phyloP scores from a whole-genome alignment of 345 rosid genomes.

The Aurinia saxatilis region DNA sequence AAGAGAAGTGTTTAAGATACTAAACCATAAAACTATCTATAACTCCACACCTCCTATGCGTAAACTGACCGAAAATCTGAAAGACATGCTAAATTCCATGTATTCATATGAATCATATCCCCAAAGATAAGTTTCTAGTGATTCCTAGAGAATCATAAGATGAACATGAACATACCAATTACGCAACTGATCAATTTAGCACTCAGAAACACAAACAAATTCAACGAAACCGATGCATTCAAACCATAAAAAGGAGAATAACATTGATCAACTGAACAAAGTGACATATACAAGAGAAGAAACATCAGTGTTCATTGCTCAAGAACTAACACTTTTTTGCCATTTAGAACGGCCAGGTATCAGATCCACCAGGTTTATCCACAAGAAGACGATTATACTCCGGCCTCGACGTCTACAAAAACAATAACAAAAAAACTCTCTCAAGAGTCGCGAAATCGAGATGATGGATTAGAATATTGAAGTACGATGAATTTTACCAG shows the following conservation, averaged over 20 bases:
- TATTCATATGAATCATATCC: not conserved
- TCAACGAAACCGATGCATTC: not conserved
- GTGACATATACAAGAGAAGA: conserved; percentile 7
- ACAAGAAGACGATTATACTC: conserved; percentile 30
- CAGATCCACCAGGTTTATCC: conserved; percentile 23
- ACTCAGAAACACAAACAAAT: not conserved
- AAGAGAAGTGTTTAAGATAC: not conserved
- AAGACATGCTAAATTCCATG: not conserved
- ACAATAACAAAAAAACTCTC: not conserved
- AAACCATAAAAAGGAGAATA: not conserved
- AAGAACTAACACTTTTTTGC: no score
- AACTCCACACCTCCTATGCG: not conserved
- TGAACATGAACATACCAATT: not conserved
- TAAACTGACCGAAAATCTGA: not conserved
- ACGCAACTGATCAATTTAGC: no score
- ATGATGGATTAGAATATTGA: no score
- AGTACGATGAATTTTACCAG: conserved; percentile 17
- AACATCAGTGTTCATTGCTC: conserved; percentile 7
- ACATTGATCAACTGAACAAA: conserved; percentile 6
- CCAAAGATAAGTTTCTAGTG: not conserved
- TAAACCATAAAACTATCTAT: not conserved
- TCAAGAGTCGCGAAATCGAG: no score
- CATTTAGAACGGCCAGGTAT: conserved; percentile 22
- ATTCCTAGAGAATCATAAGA: not conserved
- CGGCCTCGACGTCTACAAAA: conserved; percentile 29